Base-by-base conservation (phyloP, 179 eudicot species). In the Pouteria campechiana region DNA sequence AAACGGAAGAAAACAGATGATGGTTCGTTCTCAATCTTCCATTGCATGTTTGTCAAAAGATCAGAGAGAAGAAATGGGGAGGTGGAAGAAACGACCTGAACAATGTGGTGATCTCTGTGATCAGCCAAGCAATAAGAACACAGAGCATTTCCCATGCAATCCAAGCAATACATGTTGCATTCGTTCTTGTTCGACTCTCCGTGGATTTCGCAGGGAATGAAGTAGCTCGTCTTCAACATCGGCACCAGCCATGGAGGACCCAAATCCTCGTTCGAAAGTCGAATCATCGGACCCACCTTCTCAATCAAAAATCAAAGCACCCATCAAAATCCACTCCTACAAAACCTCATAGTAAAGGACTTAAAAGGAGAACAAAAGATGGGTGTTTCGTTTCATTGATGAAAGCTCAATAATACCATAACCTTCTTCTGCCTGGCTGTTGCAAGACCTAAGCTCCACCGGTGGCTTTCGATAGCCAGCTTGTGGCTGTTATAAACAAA, bases 181-280 rank as follows among this genome's bases (percentile, higher is more conserved):
- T 73, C 79, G 30, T 67, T 58, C 22, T 73, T 73, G 38, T 58
- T 54, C 2, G 67, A 62, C 46, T 50, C 50, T 3, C 50, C 51
- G 39, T 73, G 79, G 10, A 63, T 12, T 18, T 49, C 3, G 25
- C 79, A 73, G 4, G 63, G 57, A n/a, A 43, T 14, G 60, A 73
- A 73, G 60, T 63, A 73, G 21, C 46, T 64, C 5, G 58, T 61
- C 17, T 23, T 61, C 25, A 74, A 43, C 66, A 74, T 33, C 36
- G 76, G 70, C 32, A 31, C 53, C 52, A 74, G 37, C 80, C 80
- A 69, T 52, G 73, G 61, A 18, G 80, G 76, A 27, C 73, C 68
- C 37, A 55, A 32, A 2, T 57, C 52, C 0, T 41, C 44, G 17
- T 48, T 39, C 23, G 31, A 54, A 44, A 59, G 53, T 29, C 37